Evolutionary conservation across 192 early-diverging fungal genomes (phyloP), one percentile per base, ranked within the genome.

Genomic region (Entophlyctis helioformis): DNA sequence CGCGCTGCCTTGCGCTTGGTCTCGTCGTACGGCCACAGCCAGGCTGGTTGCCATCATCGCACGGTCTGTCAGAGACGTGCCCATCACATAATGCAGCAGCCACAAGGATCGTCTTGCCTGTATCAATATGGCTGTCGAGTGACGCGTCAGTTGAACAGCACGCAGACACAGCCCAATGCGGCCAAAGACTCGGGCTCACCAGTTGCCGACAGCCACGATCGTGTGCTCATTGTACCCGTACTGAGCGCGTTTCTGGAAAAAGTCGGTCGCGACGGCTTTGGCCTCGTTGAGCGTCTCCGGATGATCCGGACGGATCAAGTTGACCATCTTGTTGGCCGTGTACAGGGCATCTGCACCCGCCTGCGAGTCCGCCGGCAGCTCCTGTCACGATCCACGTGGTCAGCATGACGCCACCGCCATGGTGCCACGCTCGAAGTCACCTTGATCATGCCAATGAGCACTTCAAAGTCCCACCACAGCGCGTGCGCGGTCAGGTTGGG

Each of bases 11-110:
- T 98, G 54, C 96, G 77, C 54, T 89, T 94, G 2, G 96, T 98
- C 62, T 98, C 96, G 47, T 80, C 92, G 59, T 82, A 98, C 5
- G 96, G 90, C 96, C 91, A 96, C 24, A 95, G 63, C 91, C 95
- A 96, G 18, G 95, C 52, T 49, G 38, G 33, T n/a, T n/a, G n/a
- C n/a, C n/a, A n/a, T n/a, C n/a, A 0, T 25, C 5, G 10, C 3
- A 4, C 21, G 18, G 39, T 11, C 19, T 16, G 33, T 35, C 33
- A 9, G 9, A n/a, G 9, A 9, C 33, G 33, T n/a, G n/a, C 33
- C 9, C 10, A 35, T 35, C 9, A 35, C 33, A n/a, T n/a, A n/a
- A n/a, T n/a, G n/a, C n/a, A n/a, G 33, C 33, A 35, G 9, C n/a
- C 9, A n/a, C n/a, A 35, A 35, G 33, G 29, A 41, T 36, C 44